phyloP scores from a whole-genome alignment of 106 monocot species.

The Dendrobium huoshanense region DNA sequence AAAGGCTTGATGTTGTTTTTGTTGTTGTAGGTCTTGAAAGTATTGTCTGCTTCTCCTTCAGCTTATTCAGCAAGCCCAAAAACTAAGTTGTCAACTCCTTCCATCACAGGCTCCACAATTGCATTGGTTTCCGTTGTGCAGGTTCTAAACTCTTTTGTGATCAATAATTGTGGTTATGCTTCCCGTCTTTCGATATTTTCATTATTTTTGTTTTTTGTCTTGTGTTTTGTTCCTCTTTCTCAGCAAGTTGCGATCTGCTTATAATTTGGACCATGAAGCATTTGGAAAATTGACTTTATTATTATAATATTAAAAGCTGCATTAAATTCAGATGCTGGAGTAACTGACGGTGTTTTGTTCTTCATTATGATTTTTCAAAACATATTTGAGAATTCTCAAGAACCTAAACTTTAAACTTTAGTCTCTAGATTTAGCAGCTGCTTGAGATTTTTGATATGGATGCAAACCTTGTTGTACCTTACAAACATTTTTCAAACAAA shows the following conservation, averaged over 20 bases:
- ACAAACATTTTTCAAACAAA: neutral
- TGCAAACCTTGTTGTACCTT: neutral
- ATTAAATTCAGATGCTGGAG: neutral
- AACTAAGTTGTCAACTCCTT: conserved; percentile 48
- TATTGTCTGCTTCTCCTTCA: conserved; percentile 82
- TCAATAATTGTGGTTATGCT: neutral
- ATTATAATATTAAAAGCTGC: neutral
- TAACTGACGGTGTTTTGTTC: neutral
- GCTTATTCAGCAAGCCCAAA: conserved; percentile 92
- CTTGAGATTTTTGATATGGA: neutral
- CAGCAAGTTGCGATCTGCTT: neutral
- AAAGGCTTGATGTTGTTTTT: no score
- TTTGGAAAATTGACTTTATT: neutral
- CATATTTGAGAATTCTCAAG: neutral
- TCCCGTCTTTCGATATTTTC: neutral
- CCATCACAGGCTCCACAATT: conserved; percentile 80
- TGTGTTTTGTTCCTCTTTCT: neutral
- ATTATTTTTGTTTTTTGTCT: neutral
- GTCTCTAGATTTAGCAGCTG: neutral
- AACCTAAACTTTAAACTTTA: neutral
- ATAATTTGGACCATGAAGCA: neutral
- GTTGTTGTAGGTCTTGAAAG: conserved; percentile 95
- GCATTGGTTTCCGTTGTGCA: conserved; percentile 94
- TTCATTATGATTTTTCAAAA: neutral
- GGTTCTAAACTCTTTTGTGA: conserved; percentile 29